Conservation (phyloP, 441 rosid species). For the Corymbia calophylla region DNA sequence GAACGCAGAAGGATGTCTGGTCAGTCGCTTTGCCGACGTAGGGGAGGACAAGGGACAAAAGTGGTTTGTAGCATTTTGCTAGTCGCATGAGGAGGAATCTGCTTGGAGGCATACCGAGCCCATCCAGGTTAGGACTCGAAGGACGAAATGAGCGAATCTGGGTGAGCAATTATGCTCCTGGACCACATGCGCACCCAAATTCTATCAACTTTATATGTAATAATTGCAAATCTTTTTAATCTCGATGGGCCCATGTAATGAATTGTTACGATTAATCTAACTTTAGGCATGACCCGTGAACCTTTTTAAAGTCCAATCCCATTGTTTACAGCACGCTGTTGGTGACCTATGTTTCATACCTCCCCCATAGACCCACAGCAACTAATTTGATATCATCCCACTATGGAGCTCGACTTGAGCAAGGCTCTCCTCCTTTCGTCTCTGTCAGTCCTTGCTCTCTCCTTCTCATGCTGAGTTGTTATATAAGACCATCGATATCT, state of each 20-base stretch:
- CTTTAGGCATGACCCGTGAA: not conserved
- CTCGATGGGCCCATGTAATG: not conserved
- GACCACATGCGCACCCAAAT: not conserved
- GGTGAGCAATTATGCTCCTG: not conserved
- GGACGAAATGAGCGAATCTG: not conserved
- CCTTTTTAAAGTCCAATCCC: no score
- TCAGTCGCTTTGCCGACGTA: not conserved
- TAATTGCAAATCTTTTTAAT: no score
- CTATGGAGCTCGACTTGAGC: no score
- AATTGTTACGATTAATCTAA: no score
- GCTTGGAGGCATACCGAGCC: not conserved
- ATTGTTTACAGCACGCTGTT: no score
- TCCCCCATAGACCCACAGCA: no score
- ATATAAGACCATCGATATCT: accelerated
- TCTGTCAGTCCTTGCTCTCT: no score
- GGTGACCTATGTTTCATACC: no score
- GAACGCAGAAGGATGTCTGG: not conserved
- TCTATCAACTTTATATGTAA: not conserved
- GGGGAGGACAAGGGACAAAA: not conserved
- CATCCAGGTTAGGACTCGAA: not conserved
- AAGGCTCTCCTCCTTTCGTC: no score
- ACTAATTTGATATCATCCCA: no score
- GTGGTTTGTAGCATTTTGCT: not conserved
- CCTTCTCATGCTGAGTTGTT: no score
- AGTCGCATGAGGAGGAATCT: not conserved